Percentiles rank a stretch among this genome's conserved stretches.
These are phyloP conservation scores for Teratosphaeria epicoccoides DNA, from an alignment of 2,329 filamentous ascomycete genomes.

Conservation along the genomic window DNA sequence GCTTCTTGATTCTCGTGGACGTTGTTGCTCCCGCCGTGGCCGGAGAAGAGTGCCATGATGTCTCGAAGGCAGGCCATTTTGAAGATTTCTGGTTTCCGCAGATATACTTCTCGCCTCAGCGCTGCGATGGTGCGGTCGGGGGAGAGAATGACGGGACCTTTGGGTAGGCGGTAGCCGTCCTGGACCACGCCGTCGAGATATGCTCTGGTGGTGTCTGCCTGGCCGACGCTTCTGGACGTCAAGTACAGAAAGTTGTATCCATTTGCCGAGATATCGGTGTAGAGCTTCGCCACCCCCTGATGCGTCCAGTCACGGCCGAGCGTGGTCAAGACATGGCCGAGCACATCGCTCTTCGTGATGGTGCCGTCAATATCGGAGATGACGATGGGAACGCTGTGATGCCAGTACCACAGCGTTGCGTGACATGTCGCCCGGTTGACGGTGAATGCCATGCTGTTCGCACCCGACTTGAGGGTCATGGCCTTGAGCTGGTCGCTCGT, in stretches of 20 bases:
- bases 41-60: conserved; percentile 71
- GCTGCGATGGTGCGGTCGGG: conserved; percentile 93
- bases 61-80: conserved; percentile 98
- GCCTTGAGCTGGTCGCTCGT: conserved; percentile 92
- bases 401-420: conserved; percentile 91
- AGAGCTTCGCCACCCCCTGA: conserved; percentile 89
- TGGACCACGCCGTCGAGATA: conserved; percentile 86
- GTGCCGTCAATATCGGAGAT: conserved; percentile 98
- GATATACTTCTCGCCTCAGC: conserved; percentile 79
- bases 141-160: conserved; percentile 86
- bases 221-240: conserved; percentile 85
- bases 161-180: conserved; percentile 74
- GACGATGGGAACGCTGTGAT: conserved; percentile 80
- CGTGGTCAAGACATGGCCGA: conserved; percentile 86
- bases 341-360: conserved; percentile 64
- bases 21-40: conserved; percentile 25
- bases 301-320: conserved; percentile 98
- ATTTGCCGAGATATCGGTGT: conserved; percentile 88
- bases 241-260: conserved; percentile 99
- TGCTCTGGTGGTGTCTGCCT: conserved; percentile 78
- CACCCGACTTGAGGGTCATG: conserved; percentile 69
- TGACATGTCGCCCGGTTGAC: conserved; percentile 90
- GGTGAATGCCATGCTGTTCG: conserved; percentile 90
- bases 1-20: conserved; percentile 19
- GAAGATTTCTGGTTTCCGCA: conserved; percentile 95